phyloP scores from a whole-genome alignment of 208 protist species.

The Crithidia brevicula region DNA sequence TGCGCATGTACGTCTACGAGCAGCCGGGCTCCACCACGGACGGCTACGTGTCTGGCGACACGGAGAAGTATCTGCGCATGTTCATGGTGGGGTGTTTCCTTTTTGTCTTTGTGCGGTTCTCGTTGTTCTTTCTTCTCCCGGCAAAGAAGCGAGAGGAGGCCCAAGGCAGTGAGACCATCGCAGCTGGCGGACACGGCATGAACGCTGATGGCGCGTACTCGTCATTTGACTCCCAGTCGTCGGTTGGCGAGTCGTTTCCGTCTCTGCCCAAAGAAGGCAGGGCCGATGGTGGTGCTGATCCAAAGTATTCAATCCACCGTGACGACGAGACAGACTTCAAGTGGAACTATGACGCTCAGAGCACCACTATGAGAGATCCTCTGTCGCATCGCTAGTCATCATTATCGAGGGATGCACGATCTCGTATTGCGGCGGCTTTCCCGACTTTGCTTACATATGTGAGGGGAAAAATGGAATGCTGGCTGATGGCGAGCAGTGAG shows the following conservation, averaged over 20 bases:
- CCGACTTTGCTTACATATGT: no score
- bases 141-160: not conserved
- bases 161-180: not conserved
- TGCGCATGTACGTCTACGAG: constrained; percentile 84
- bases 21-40: constrained; percentile 79
- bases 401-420: not conserved
- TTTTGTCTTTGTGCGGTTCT: constrained; percentile 66
- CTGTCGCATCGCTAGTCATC: constrained; percentile 12
- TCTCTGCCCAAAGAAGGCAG: not conserved
- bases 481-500: no score
- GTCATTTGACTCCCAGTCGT: not conserved
- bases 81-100: constrained; percentile 58
- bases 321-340: constrained; percentile 32
- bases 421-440: no score
- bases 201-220: not conserved
- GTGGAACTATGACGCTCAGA: constrained; percentile 11
- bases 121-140: constrained; percentile 35
- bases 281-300: not conserved
- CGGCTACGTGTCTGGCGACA: constrained; percentile 66
- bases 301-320: constrained; percentile 29
- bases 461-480: no score
- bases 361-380: constrained; percentile 14
- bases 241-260: not conserved
- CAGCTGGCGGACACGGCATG: no score
- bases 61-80: constrained; percentile 51